Evolutionary conservation across 371 early-diverging fungal genomes (phyloP), one percentile per base, ranked within the genome.

Genomic region (Mortierella sp.): DNA sequence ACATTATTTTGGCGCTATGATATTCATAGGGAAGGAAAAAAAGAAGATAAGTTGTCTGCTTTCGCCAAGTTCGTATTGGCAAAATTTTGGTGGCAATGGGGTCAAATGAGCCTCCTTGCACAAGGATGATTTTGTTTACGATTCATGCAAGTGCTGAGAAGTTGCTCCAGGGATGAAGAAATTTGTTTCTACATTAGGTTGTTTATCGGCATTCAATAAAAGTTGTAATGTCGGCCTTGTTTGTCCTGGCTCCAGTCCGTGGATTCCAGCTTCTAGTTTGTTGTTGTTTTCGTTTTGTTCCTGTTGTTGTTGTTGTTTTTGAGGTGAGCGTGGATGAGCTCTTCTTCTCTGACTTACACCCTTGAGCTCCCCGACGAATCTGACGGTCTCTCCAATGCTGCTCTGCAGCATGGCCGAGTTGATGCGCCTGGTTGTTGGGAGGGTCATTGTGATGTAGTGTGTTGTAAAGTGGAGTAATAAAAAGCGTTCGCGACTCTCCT

Each of bases 401-500:
- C 46, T 67, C 24, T 53, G 34, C 21, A 85, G 74, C 86, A 85
- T 85, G 28, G 81, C 78, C 21, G 86, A 85, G 77, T 85, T 85
- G 72, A 81, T 79, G 46, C 86, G 81, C 2, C 72, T 24, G 21
- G 86, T 85, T 40, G 64, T 46, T 69, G 86, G 86, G 26, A n/a
- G 28, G 11, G 28, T 48, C 26, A 53, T 54, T 67, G 72, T 31
- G 53, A 11, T 55, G 40, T n/a, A 61, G 53, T 26, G 54, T 21
- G 19, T 40, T 46, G 40, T 50, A n/a, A 59, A 31, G 59, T 40
- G 6, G 43, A 40, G 43, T 40, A 40, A 40, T 40, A 6, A 40
- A 40, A 40, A n/a, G n/a, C 6, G 43, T 40, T 40, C 43, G 43
- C 19, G 5, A 59, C 4, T 13, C 13, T 46, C 48, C 13, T 46